These are phyloP conservation scores for Penicillium polonicum DNA, from an alignment of 2,329 filamentous ascomycete genomes.

Conservation along the genomic window DNA sequence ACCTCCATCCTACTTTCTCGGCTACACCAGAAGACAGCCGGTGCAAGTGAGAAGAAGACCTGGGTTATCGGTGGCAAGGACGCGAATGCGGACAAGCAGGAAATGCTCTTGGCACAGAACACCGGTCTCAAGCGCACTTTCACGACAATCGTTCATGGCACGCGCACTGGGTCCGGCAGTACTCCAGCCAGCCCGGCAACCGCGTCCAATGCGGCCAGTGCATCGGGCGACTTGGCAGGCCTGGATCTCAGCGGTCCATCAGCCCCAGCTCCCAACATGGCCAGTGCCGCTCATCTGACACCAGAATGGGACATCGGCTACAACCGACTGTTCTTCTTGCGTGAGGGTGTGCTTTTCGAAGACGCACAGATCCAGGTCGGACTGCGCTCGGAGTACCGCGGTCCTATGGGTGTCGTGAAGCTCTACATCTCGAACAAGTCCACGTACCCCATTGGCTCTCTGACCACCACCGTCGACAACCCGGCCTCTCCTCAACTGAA, in stretches of 20 bases:
- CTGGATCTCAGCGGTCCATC: conserved; percentile 71
- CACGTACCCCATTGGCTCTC: conserved; percentile 77
- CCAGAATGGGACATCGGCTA: conserved; percentile 94
- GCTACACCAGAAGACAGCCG: conserved; percentile 89
- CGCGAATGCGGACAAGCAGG: conserved; percentile 77
- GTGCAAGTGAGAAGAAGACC: conserved; percentile 89
- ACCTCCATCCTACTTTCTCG: conserved; percentile 88
- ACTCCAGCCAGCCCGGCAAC: conserved; percentile 40
- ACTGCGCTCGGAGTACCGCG: conserved; percentile 87
- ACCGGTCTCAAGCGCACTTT: conserved; percentile 84
- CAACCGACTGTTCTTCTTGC: conserved; percentile 72
- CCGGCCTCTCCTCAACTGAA: conserved; percentile 64
- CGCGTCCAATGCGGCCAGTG: conserved; percentile 45
- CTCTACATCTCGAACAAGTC: conserved; percentile 96
- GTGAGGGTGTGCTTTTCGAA: conserved; percentile 90
- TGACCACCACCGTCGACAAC: conserved; percentile 90
- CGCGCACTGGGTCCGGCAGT: conserved; percentile 34
- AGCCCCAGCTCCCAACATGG: conserved; percentile 73
- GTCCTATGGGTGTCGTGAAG: conserved; percentile 93
- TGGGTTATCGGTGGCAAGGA: conserved; percentile 98
- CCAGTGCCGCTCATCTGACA: conserved; percentile 86
- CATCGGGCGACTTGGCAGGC: conserved; percentile 70
- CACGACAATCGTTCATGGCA: conserved; percentile 54
- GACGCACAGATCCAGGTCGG: conserved; percentile 93
- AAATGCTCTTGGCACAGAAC: conserved; percentile 77